Conservation (phyloP, 23 red algal genomes). For the Agarophyton chilense region DNA sequence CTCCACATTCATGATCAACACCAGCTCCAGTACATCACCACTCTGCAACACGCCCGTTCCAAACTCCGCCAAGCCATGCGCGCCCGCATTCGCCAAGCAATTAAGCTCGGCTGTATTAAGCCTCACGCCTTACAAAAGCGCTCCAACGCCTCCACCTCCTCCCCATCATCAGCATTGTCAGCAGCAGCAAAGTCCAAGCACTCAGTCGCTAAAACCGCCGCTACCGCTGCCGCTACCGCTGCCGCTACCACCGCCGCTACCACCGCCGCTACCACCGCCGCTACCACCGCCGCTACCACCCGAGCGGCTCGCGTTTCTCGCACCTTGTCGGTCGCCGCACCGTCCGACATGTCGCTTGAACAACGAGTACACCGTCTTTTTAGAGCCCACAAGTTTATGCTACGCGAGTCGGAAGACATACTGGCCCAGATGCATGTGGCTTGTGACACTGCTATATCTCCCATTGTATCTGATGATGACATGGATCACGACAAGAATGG, state of each 20-base stretch:
- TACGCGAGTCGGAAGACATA: constrained; percentile 2
- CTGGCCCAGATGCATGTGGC: not conserved
- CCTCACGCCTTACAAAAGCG: not conserved
- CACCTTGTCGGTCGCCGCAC: not conserved
- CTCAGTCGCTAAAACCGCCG: not conserved
- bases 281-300: no score
- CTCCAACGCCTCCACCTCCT: not conserved
- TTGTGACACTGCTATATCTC: not conserved
- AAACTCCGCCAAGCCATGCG: not conserved
- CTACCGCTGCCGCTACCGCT: not conserved
- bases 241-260: not conserved
- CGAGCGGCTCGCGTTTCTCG: no score
- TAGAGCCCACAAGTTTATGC: constrained; percentile 12
- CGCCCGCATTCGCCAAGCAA: not conserved
- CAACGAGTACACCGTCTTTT: constrained; percentile 16
- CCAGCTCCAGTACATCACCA: not conserved
- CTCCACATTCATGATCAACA: not conserved
- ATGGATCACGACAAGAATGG: not conserved
- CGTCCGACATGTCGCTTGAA: constrained; percentile 18
- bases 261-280: not conserved
- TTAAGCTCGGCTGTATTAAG: constrained; percentile 1
- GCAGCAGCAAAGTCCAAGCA: no score
- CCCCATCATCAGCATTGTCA: no score
- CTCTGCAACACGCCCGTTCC: not conserved
- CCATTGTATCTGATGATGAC: constrained; percentile 5